These are phyloP conservation scores for Stentor roeselii DNA, from an alignment of 73 alveolate genomes.

Conservation along the genomic window DNA sequence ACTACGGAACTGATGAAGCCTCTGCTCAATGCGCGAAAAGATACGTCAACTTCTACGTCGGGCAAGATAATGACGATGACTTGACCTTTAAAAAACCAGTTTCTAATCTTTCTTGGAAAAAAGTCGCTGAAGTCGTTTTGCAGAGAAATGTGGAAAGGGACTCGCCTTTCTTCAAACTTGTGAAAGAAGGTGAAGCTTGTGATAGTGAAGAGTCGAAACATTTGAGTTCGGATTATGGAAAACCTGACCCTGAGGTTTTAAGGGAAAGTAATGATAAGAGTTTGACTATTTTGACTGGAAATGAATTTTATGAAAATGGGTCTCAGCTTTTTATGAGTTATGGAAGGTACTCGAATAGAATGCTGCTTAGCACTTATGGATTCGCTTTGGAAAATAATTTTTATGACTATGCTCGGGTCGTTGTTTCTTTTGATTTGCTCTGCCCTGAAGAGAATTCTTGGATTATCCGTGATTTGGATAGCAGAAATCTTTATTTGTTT, in stretches of 20 bases:
- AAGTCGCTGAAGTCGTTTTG: background rate
- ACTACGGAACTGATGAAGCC: background rate
- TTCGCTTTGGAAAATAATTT: background rate
- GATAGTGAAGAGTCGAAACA: background rate
- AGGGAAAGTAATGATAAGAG: background rate
- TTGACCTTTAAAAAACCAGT: background rate
- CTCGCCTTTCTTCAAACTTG: background rate
- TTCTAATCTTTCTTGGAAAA: background rate
- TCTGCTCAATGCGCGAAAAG: background rate
- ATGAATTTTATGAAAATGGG: slow-evolving; percentile 14
- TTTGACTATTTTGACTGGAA: slow-evolving; percentile 11
- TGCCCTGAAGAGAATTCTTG: background rate
- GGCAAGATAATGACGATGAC: slow-evolving; percentile 14
- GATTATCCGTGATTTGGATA: background rate
- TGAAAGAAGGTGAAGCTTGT: background rate
- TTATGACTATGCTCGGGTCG: background rate
- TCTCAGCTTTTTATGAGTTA: slow-evolving; percentile 14
- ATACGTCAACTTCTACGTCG: background rate
- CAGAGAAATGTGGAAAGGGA: background rate
- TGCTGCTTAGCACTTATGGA: slow-evolving; percentile 5
- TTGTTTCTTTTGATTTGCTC: background rate
- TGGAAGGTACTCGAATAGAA: slow-evolving; percentile 26
- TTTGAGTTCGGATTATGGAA: background rate
- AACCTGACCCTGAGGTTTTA: background rate
- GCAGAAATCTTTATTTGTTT: background rate